Evolutionary conservation across 495 filamentous ascomycete species (phyloP), one percentile per base, ranked within the genome.

Genomic region (Neurospora sp.): DNA sequence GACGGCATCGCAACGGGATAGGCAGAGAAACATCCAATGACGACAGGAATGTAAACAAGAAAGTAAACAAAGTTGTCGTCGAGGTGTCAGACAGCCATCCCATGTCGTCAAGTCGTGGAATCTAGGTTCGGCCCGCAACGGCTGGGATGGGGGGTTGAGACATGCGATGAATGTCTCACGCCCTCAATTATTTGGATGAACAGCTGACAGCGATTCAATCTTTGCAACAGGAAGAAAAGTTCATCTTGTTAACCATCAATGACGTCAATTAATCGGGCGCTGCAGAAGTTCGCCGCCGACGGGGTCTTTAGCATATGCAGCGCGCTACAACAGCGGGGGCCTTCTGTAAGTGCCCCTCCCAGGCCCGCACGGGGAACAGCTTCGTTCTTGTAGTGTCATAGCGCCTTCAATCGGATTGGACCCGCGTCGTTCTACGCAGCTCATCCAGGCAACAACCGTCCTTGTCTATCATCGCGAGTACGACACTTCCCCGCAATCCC

Each of bases 401-500:
- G 42, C 42, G 42, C 20, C 9, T 53, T 61, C 47, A 59, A 65
- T 65, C 53, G 53, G 53, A 16, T 61, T 14, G 14, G 27, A 35
- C 27, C 22, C 53, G 27, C 22, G 22, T 35, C 53, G 27, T 35
- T 35, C 53, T 27, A 65, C 53, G 53, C 53, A 65, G 53, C 53
- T 65, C 53, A 61, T 61, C 27, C 27, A 37, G 53, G 53, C 27
- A 61, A 61, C 53, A 31, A 8, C 45, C 1, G 4, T 53, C 18
- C 42, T 45, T 45, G 42, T 22, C 27, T 3, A 35, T 18, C 53
- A 61, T 35, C 53, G 6, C 22, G 6, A 18, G 1, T 27, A 61
- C 47, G 7, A 61, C 53, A 61, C 45, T 71, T 71, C 71, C 71
- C 71, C 71, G 71, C 71, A 71, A 65, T 65, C 53, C 47, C 53